Percentiles rank a stretch among this genome's conserved stretches.
These are phyloP conservation scores for Trichoderma citrinoviride DNA, from an alignment of 2,329 filamentous ascomycete genomes.

Conservation along the genomic window DNA sequence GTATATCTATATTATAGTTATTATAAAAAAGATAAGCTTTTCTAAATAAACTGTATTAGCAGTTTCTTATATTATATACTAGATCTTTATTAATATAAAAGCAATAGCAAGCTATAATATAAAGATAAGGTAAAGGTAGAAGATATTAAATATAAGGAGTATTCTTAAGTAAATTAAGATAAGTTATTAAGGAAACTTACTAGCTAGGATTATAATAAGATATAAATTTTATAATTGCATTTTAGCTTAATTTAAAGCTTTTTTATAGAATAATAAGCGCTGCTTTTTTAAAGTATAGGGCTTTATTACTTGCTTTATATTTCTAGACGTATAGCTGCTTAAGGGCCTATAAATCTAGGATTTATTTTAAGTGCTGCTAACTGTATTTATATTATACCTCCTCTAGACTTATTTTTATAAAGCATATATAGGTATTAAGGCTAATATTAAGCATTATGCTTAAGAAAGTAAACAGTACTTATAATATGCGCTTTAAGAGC, in stretches of 20 bases:
- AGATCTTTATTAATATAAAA: constrained; percentile 12
- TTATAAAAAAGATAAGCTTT: constrained; percentile 2
- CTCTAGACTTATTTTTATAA: not conserved
- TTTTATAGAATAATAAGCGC: not conserved
- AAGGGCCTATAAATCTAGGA: not conserved
- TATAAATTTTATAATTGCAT: not conserved
- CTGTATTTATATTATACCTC: not conserved
- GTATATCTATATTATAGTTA: constrained; percentile 12
- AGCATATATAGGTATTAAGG: too few relatives aligned
- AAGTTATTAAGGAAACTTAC: not conserved
- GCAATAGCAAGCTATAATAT: not conserved
- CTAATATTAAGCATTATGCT: not conserved
- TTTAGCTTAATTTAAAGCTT: not conserved
- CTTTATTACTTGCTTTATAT: not conserved
- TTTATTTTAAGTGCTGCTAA: not conserved
- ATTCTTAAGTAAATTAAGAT: not conserved
- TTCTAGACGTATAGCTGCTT: not conserved
- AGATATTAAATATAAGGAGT: not conserved
- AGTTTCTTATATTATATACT: constrained; percentile 3
- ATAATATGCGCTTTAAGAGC: not conserved
- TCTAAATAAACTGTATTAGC: not conserved
- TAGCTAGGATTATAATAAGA: not conserved
- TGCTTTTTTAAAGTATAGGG: not conserved
- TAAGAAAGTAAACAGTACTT: not conserved
- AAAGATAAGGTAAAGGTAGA: not conserved